phyloP scores from a whole-genome alignment of 768 basidiomycete genomes.

The Auricularia sp. region DNA sequence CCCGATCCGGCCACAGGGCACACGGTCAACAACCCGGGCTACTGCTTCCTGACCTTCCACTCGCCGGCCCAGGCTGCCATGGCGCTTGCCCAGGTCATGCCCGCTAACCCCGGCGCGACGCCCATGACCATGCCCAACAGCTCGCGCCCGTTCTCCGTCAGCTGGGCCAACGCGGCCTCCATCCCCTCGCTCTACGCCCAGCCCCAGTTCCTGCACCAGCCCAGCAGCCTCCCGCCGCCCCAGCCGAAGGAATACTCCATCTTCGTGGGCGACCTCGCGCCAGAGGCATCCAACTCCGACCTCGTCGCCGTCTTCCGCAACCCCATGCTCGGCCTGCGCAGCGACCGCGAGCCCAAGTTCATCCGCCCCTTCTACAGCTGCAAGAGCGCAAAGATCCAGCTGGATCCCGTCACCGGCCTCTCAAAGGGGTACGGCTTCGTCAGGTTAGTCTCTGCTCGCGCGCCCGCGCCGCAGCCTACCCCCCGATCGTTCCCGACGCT shows the following conservation, averaged over 20 bases:
- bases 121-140: slow-evolving; percentile 77
- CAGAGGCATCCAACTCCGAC: slow-evolving; percentile 91
- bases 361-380: slow-evolving; percentile 84
- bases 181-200: slow-evolving; percentile 20
- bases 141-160: slow-evolving; percentile 66
- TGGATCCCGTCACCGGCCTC: slow-evolving; percentile 81
- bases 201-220: slow-evolving; percentile 17
- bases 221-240: slow-evolving; percentile 20
- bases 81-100: slow-evolving; percentile 57
- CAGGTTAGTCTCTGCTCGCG: slow-evolving; percentile 37
- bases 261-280: slow-evolving; percentile 88
- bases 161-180: slow-evolving; percentile 43
- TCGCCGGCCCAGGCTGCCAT: slow-evolving; percentile 56
- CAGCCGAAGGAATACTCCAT: slow-evolving; percentile 85
- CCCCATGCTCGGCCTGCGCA: slow-evolving; percentile 73
- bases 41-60: slow-evolving; percentile 81
- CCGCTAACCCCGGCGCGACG: slow-evolving; percentile 27
- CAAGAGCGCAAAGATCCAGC: slow-evolving; percentile 93
- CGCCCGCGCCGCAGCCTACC: background rate
- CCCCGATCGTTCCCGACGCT: slow-evolving; percentile 8
- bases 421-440: slow-evolving; percentile 92
- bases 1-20: slow-evolving; percentile 48
- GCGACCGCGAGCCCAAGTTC: slow-evolving; percentile 80
- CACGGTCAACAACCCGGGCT: slow-evolving; percentile 75
- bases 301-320: slow-evolving; percentile 89